phyloP scores from a whole-genome alignment of 768 basidiomycete species.

The Rickenella mellea region DNA sequence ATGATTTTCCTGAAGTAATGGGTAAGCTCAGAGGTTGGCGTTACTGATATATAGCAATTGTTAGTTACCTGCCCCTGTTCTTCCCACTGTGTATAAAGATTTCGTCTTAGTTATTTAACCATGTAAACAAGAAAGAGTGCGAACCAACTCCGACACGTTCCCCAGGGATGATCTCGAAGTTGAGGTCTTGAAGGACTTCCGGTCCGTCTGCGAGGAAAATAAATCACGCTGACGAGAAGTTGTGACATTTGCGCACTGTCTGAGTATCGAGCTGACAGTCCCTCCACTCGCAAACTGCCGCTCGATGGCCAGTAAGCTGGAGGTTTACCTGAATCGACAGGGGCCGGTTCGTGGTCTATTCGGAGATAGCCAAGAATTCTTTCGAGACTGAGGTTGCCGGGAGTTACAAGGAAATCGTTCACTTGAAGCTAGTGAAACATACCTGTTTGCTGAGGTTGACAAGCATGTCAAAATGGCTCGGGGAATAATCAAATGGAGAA shows the following conservation, averaged over 20 bases:
- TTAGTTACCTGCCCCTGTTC: constrained; percentile 31
- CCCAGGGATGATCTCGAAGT: constrained; percentile 42
- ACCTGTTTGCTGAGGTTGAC: constrained; percentile 8
- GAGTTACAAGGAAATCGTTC: neutral
- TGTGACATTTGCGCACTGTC: neutral
- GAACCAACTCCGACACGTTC: constrained; percentile 44
- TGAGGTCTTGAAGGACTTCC: constrained; percentile 43
- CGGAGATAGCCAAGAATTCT: constrained; percentile 35
- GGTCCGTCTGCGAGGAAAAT: constrained; percentile 27
- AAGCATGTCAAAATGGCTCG: neutral
- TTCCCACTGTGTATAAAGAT: constrained; percentile 19
- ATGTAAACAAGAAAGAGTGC: neutral
- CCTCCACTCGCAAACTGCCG: constrained; percentile 33
- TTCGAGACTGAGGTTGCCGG: constrained; percentile 16
- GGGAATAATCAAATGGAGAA: neutral
- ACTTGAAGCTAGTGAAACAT: neutral
- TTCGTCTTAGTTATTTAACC: neutral
- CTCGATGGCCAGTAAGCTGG: constrained; percentile 46
- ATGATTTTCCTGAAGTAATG: constrained; percentile 27
- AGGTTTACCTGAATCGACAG: constrained; percentile 25
- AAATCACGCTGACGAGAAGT: neutral
- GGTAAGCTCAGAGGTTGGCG: constrained; percentile 18
- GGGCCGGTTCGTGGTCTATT: constrained; percentile 37
- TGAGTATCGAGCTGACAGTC: constrained; percentile 32
- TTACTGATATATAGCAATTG: neutral